These are phyloP conservation scores for Durusdinium trenchii DNA, from an alignment of 73 alveolate genomes.

Conservation along the genomic window DNA sequence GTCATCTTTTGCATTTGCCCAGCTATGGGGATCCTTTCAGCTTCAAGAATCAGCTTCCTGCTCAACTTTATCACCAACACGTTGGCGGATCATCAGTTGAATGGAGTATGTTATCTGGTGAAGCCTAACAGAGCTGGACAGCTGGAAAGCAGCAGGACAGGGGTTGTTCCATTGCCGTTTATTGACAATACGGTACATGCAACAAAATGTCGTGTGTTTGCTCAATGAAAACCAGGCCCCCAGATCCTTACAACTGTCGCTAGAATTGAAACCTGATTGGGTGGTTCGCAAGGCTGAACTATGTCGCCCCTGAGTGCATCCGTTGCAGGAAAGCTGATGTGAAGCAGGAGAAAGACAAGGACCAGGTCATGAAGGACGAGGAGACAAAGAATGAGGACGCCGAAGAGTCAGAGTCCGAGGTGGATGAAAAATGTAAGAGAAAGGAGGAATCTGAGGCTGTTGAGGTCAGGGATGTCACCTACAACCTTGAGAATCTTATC, in stretches of 20 bases:
- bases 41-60: not conserved
- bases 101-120: not conserved
- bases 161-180: too few relatives aligned
- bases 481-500: not conserved
- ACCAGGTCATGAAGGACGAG: not conserved
- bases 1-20: not conserved
- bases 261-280: too few relatives aligned
- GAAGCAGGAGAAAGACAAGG: not conserved
- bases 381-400: not conserved
- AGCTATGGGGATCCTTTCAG: not conserved
- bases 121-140: not conserved
- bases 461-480: not conserved
- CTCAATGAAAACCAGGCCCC: too few relatives aligned
- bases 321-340: not conserved
- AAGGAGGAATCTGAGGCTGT: not conserved
- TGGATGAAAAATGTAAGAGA: not conserved
- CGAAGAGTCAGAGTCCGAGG: not conserved
- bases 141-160: too few relatives aligned
- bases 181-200: too few relatives aligned
- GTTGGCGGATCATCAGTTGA: not conserved
- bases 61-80: not conserved
- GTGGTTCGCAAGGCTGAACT: not conserved
- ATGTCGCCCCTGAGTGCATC: not conserved
- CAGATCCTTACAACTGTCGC: too few relatives aligned
- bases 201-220: too few relatives aligned